These are phyloP conservation scores for Tolypocladium sp. DNA, from an alignment of 2,329 filamentous ascomycete genomes.

Conservation along the genomic window DNA sequence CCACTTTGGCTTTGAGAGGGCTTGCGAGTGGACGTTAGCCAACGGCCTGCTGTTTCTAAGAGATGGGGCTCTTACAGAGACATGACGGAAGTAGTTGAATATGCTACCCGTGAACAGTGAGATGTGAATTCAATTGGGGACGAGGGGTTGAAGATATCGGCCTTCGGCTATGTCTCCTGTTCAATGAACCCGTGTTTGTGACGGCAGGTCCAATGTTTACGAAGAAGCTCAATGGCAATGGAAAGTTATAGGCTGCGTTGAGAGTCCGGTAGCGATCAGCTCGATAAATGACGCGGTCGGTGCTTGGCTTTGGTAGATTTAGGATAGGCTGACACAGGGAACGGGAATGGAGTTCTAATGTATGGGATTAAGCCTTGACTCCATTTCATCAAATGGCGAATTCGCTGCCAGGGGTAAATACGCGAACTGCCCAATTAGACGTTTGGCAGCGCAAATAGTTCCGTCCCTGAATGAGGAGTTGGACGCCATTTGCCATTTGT, in stretches of 20 bases:
- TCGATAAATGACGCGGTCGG: background rate
- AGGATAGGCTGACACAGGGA: background rate
- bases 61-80: slow-evolving; percentile 5
- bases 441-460: background rate
- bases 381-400: background rate
- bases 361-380: background rate
- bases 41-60: background rate
- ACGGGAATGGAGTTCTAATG: background rate
- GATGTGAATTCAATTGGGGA: background rate
- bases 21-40: slow-evolving; percentile 13
- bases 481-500: background rate
- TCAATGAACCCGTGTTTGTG: background rate
- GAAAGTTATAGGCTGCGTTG: background rate
- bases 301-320: background rate
- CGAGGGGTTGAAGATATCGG: background rate
- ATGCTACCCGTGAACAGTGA: background rate
- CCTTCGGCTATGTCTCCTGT: background rate
- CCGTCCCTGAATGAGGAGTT: background rate
- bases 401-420: background rate
- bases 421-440: background rate
- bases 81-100: slow-evolving; percentile 2
- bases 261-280: background rate
- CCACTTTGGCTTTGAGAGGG: slow-evolving; percentile 31
- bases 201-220: too few relatives aligned
- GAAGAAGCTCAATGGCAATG: background rate